These are phyloP conservation scores for Podospora conica DNA, from an alignment of 495 filamentous ascomycete species.

Conservation along the genomic window DNA sequence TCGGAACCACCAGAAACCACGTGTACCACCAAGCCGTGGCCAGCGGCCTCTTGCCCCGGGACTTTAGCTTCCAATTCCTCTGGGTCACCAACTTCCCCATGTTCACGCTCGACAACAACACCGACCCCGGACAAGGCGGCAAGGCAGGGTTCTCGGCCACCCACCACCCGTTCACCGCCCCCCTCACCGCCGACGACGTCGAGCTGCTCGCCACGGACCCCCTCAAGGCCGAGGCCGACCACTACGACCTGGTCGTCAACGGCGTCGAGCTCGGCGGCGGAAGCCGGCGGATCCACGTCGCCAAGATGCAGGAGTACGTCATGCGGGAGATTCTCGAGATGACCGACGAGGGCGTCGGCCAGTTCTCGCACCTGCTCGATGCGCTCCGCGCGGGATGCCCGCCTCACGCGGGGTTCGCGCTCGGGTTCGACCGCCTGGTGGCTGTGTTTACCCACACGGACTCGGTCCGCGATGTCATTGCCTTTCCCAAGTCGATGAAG, in stretches of 20 bases:
- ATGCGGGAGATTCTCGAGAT: conserved; percentile 73
- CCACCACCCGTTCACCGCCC: conserved; percentile 95
- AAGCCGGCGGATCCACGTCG: conserved; percentile 85
- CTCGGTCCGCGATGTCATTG: conserved; percentile 84
- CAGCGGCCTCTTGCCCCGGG: conserved; percentile 48
- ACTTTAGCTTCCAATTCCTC: conserved; percentile 56
- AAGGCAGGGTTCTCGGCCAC: conserved; percentile 75
- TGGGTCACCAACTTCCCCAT: conserved; percentile 92
- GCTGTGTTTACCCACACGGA: conserved; percentile 70
- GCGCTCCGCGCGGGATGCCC: conserved; percentile 85
- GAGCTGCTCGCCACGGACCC: conserved; percentile 69
- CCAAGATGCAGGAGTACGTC: conserved; percentile 76
- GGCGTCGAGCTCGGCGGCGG: conserved; percentile 92
- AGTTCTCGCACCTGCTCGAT: conserved; percentile 79
- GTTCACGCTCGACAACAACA: conserved; percentile 64
- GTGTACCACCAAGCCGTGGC: conserved; percentile 62
- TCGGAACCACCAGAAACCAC: conserved; percentile 69
- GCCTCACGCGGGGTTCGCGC: conserved; percentile 89
- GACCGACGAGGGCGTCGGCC: conserved; percentile 53
- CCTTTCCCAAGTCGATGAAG: conserved; percentile 87
- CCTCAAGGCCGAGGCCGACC: conserved; percentile 64
- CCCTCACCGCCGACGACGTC: conserved; percentile 64
- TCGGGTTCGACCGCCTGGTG: conserved; percentile 88
- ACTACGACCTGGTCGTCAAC: conserved; percentile 94
- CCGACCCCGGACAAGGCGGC: conserved; percentile 78